Percentiles rank a stretch among this genome's conserved stretches.
phyloP scores from a whole-genome alignment of 768 basidiomycete genomes.

The Russula sp. region DNA sequence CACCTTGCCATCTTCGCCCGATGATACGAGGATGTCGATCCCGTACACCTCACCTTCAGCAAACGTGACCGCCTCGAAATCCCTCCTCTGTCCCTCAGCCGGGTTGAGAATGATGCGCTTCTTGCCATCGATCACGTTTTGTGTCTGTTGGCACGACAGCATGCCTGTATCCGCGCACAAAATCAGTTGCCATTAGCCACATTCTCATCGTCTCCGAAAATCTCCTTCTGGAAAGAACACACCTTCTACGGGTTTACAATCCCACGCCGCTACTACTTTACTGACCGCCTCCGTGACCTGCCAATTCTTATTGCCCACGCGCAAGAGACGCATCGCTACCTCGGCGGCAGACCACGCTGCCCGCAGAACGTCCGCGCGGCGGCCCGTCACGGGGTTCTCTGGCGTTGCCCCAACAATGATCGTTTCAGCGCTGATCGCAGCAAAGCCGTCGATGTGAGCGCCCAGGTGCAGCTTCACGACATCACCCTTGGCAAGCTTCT shows the following conservation, averaged over 20 bases:
- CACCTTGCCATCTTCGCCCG: conserved; percentile 89
- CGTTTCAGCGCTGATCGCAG: conserved; percentile 89
- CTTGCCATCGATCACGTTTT: conserved; percentile 93
- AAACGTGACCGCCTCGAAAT: conserved; percentile 78
- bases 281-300: conserved; percentile 81
- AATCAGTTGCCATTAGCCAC: not conserved
- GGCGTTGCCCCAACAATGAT: conserved; percentile 77
- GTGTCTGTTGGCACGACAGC: conserved; percentile 92
- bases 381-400: conserved; percentile 69
- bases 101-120: conserved; percentile 93
- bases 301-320: conserved; percentile 94
- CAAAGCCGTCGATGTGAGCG: conserved; percentile 97
- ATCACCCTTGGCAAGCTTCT: conserved; percentile 73
- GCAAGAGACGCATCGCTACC: conserved; percentile 83
- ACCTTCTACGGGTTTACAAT: conserved; percentile 95
- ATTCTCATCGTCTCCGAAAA: not conserved
- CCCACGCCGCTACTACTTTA: conserved; percentile 62
- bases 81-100: conserved; percentile 71
- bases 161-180: conserved; percentile 49
- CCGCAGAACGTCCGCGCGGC: conserved; percentile 85
- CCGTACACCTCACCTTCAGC: conserved; percentile 95
- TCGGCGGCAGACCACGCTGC: conserved; percentile 94
- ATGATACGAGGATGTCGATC: conserved; percentile 84
- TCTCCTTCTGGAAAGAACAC: conserved; percentile 21
- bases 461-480: conserved; percentile 95